phyloP scores from a whole-genome alignment of 2,329 filamentous ascomycete species.

The Clarireedia homoeocarpa region DNA sequence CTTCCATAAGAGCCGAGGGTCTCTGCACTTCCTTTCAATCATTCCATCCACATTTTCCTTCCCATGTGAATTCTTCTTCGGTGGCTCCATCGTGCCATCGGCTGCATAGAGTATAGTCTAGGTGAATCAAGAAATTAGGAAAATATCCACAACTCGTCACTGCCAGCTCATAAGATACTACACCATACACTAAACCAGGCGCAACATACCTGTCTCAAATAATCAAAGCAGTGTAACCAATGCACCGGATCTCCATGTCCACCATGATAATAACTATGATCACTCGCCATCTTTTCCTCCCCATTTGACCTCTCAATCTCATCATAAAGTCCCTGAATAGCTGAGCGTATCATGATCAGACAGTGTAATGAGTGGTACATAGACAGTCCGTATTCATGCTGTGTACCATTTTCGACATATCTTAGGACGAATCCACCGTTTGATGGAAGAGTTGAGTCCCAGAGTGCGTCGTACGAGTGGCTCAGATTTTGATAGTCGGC shows the following conservation, averaged over 20 bases:
- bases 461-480: not conserved
- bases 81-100: slow-evolving; percentile 6
- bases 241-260: slow-evolving; percentile 4
- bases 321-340: slow-evolving; percentile 1
- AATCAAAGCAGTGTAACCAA: slow-evolving; percentile 11
- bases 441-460: not conserved
- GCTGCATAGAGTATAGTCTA: slow-evolving; percentile 2
- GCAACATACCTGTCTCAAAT: slow-evolving; percentile 10
- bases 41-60: slow-evolving; percentile 5
- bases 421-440: not conserved
- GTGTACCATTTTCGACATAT: not conserved
- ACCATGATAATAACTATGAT: not conserved
- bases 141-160: not conserved
- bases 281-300: not conserved
- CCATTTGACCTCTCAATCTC: not conserved
- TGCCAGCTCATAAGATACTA: not conserved
- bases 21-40: not conserved
- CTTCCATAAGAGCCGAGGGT: not conserved
- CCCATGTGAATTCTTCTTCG: not conserved
- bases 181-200: not conserved
- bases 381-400: not conserved
- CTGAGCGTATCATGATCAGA: slow-evolving; percentile 1
- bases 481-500: slow-evolving; percentile 1
- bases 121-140: too few species aligned
- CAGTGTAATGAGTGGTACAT: slow-evolving; percentile 8